Percentiles rank a stretch among this genome's conserved stretches.
Conservation (phyloP, 768 basidiomycete species). For the Hygrocybe punicea region DNA sequence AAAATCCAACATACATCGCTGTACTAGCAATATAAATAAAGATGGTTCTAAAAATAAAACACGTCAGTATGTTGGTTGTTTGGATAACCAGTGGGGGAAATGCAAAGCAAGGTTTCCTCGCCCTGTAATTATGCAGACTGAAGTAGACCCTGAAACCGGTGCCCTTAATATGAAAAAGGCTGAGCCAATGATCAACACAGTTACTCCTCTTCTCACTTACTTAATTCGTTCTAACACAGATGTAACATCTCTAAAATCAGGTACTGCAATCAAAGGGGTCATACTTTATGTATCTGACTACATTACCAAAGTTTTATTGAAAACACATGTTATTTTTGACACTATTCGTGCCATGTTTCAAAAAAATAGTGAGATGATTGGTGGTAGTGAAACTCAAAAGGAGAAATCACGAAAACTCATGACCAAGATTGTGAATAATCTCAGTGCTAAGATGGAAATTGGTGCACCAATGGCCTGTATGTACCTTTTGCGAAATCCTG, state of each 20-base stretch:
- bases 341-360: conserved; percentile 21
- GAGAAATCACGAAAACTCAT: conserved; percentile 20
- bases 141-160: conserved; percentile 27
- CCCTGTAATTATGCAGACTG: conserved; percentile 14
- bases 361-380: conserved; percentile 20
- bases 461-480: conserved; percentile 27
- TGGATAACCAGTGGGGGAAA: conserved; percentile 23
- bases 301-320: conserved; percentile 24
- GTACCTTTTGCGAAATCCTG: conserved; percentile 25
- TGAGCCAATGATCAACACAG: conserved; percentile 23
- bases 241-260: too few relatives aligned
- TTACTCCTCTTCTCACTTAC: too few relatives aligned
- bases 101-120: conserved; percentile 37
- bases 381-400: conserved; percentile 19
- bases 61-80: conserved; percentile 18
- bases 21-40: conserved; percentile 20
- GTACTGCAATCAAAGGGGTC: conserved; percentile 22
- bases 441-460: conserved; percentile 29
- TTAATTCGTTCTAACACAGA: too few relatives aligned
- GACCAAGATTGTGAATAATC: conserved; percentile 25
- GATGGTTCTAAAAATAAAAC: conserved; percentile 25
- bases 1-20: conserved; percentile 18
- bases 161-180: conserved; percentile 26
- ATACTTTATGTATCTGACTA: conserved; percentile 29
- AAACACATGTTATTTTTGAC: conserved; percentile 31